Evolutionary conservation across 139 green algal species (phyloP).

Genomic region (Choricystis sp.): DNA sequence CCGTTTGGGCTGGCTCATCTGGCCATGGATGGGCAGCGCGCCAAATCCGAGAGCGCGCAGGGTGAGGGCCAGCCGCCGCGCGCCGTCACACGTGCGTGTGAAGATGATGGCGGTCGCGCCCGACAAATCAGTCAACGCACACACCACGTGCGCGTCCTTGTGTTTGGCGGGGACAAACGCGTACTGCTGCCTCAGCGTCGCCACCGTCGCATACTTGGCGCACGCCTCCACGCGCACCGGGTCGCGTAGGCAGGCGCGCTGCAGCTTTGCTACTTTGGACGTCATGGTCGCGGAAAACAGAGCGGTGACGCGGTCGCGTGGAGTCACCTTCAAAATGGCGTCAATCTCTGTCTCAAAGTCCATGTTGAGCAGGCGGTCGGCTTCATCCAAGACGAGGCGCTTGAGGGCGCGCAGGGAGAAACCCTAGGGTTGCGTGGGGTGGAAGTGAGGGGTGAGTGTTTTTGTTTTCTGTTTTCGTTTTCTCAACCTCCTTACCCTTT

Average conservation of each 20-base stretch:
- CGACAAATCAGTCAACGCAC: constrained; percentile 67
- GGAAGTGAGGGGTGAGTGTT: too few species aligned
- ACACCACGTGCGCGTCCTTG: constrained; percentile 94
- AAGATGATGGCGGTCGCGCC: constrained; percentile 74
- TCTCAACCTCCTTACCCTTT: too few species aligned
- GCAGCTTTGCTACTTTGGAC: constrained; percentile 95
- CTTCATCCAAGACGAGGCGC: constrained; percentile 92
- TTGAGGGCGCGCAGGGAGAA: constrained; percentile 73
- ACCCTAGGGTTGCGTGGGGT: too few species aligned
- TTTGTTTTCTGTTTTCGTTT: too few species aligned
- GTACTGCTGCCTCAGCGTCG: constrained; percentile 96
- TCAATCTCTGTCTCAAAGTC: constrained; percentile 99
- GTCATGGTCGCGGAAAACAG: constrained; percentile 99
- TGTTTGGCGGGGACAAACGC: constrained; percentile 95
- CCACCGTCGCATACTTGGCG: constrained; percentile 88
- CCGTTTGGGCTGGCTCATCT: constrained; percentile 96
- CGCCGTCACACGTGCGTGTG: constrained; percentile 86
- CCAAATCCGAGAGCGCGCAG: constrained; percentile 93
- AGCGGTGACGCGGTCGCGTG: constrained; percentile 71
- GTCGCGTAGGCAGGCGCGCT: constrained; percentile 81
- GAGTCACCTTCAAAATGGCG: constrained; percentile 84
- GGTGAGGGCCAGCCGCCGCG: constrained; percentile 70
- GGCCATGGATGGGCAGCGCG: constrained; percentile 91
- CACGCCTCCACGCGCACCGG: constrained; percentile 95
- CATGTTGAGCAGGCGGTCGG: constrained; percentile 97